phyloP scores from a whole-genome alignment of 1,139 yeast genomes.

The Suhomyces taliae region DNA sequence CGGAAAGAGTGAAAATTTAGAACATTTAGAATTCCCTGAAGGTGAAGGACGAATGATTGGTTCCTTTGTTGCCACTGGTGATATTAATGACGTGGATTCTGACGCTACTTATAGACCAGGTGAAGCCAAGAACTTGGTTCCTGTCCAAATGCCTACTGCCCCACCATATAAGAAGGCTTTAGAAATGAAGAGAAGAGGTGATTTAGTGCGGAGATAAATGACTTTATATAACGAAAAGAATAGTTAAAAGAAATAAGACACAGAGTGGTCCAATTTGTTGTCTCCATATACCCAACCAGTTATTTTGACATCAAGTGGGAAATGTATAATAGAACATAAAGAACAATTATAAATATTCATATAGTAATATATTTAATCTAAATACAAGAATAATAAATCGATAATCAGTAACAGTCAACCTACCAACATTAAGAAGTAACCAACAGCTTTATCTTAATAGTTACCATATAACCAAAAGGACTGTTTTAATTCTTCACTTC shows the following conservation, averaged over 20 bases:
- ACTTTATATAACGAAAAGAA: background rate
- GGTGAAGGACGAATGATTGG: constrained; percentile 73
- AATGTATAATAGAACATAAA: too few species aligned
- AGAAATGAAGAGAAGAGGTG: constrained; percentile 80
- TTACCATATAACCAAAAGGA: too few species aligned
- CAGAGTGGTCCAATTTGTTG: too few species aligned
- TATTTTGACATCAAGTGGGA: too few species aligned
- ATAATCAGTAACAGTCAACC: too few species aligned
- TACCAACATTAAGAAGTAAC: too few species aligned
- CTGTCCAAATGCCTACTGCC: constrained; percentile 93
- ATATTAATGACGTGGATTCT: constrained; percentile 79
- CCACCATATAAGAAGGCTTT: constrained; percentile 94
- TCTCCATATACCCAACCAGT: background rate
- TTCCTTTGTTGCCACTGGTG: constrained; percentile 92
- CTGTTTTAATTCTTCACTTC: too few species aligned
- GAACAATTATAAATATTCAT: too few species aligned
- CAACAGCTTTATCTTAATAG: too few species aligned
- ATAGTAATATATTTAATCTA: too few species aligned
- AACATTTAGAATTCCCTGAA: constrained; percentile 41
- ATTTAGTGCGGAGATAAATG: constrained; percentile 31
- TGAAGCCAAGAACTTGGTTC: constrained; percentile 59
- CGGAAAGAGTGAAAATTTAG: constrained; percentile 51
- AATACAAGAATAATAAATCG: too few species aligned
- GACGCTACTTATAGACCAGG: constrained; percentile 90
- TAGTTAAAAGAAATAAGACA: background rate